Evolutionary conservation across 1,284 basidiomycete genomes (phyloP).

Genomic region (Tilletia setariae): DNA sequence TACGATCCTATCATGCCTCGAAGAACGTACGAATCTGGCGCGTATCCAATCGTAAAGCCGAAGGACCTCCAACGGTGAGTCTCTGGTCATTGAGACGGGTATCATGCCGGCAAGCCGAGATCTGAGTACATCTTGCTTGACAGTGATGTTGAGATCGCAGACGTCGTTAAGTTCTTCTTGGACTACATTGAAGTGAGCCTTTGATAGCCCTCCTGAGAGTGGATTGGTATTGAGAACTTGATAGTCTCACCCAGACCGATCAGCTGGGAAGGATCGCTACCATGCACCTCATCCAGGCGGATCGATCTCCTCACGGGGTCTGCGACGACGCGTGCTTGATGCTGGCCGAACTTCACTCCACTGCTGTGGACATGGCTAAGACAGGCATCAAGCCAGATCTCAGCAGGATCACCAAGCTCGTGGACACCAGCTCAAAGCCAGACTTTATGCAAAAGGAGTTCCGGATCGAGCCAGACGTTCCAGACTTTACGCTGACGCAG

Average conservation of each 20-base stretch:
- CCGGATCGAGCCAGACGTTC: constrained; percentile 13
- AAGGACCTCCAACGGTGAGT: constrained; percentile 62
- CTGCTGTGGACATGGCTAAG: constrained; percentile 59
- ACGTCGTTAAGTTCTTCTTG: constrained; percentile 70
- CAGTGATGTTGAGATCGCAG: constrained; percentile 58
- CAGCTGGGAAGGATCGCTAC: constrained; percentile 59
- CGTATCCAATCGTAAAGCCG: constrained; percentile 61
- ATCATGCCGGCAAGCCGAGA: neutral
- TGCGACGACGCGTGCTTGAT: constrained; percentile 64
- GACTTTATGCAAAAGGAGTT: constrained; percentile 15
- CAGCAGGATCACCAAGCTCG: neutral
- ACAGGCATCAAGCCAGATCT: constrained; percentile 23
- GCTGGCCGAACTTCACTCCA: constrained; percentile 65
- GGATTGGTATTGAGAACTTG: no score
- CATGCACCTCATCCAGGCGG: constrained; percentile 69
- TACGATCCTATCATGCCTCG: constrained; percentile 59
- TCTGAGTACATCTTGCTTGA: neutral
- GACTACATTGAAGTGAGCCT: constrained; percentile 56
- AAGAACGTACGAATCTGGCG: constrained; percentile 58
- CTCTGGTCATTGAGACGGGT: neutral
- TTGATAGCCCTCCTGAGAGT: no score
- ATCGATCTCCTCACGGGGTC: constrained; percentile 63
- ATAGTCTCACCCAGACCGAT: constrained; percentile 64
- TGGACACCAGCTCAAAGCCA: neutral
- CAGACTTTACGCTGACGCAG: neutral